Percentiles rank a stretch among this genome's conserved stretches.
These are phyloP conservation scores for Penicillium soppii DNA, from an alignment of 495 filamentous ascomycete species.

Conservation along the genomic window DNA sequence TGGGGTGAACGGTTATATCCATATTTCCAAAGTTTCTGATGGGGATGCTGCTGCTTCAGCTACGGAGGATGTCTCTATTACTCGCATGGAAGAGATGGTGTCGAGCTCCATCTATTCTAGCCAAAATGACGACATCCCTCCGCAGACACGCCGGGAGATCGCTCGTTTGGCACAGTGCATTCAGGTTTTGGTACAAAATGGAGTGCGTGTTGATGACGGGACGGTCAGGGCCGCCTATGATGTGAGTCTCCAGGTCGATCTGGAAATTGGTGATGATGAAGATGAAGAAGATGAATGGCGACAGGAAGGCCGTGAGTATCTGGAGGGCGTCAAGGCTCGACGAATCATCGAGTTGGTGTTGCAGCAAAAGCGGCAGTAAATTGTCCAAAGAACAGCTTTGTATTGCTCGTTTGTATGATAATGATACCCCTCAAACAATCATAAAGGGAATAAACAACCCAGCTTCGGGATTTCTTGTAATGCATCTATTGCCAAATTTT, in stretches of 20 bases:
- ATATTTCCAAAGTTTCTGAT: conserved; percentile 77
- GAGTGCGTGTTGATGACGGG: conserved; percentile 86
- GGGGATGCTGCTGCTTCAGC: conserved; percentile 47
- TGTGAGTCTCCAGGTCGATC: conserved; percentile 69
- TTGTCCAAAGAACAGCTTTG: neutral
- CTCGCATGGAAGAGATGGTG: conserved; percentile 77
- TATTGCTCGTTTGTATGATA: conserved; percentile 10
- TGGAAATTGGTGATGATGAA: conserved; percentile 52
- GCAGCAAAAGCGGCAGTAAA: conserved; percentile 12
- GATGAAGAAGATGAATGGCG: conserved; percentile 39
- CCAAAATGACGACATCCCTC: conserved; percentile 79
- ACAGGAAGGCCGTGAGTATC: conserved; percentile 54
- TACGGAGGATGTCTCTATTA: conserved; percentile 61
- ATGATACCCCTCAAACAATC: conserved; percentile 16
- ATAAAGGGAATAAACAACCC: conserved; percentile 5
- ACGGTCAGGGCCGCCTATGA: conserved; percentile 82
- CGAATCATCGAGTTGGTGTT: conserved; percentile 59
- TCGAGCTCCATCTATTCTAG: conserved; percentile 78
- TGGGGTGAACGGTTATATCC: conserved; percentile 95
- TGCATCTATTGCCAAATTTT: too few relatives aligned
- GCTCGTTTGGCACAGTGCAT: conserved; percentile 77
- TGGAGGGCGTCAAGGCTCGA: conserved; percentile 70
- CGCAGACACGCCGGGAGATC: conserved; percentile 82
- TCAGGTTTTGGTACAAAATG: conserved; percentile 74
- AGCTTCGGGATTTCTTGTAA: neutral